Conservation (phyloP, 2,329 filamentous ascomycete species). For the Colletotrichum lini region DNA sequence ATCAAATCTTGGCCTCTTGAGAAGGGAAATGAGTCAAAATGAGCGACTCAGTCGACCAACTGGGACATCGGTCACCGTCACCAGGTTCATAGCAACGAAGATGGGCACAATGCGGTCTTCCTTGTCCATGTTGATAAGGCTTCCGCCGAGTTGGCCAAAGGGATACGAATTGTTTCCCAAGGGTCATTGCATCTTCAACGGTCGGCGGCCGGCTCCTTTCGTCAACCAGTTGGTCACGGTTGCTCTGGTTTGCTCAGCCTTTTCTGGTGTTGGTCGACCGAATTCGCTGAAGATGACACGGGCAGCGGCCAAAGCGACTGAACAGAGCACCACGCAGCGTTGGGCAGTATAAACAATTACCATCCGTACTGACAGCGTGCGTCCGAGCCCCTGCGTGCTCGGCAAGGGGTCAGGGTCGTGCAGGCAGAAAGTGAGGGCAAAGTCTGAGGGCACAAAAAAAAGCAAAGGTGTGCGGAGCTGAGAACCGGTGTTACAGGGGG, state of each 20-base stretch:
- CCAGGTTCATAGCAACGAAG: background rate
- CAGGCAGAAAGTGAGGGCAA: constrained; percentile 10
- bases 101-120: background rate
- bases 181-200: constrained; percentile 6
- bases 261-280: background rate
- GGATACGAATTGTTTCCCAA: background rate
- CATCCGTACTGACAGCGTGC: background rate
- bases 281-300: constrained; percentile 20
- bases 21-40: background rate
- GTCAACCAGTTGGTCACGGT: background rate
- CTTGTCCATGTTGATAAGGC: background rate
- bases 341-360: constrained; percentile 1
- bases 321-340: too few species aligned
- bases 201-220: constrained; percentile 8
- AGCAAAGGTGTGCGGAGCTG: constrained; percentile 36
- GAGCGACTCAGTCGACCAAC: background rate
- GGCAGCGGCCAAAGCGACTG: background rate
- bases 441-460: constrained; percentile 22
- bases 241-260: constrained; percentile 14
- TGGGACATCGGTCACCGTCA: background rate
- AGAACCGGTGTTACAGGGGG: constrained; percentile 16
- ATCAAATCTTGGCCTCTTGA: background rate
- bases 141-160: background rate
- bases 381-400: constrained; percentile 25
- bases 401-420: constrained; percentile 21